Conservation (phyloP, 2,329 filamentous ascomycete genomes). For the Colletotrichum caudatum region DNA sequence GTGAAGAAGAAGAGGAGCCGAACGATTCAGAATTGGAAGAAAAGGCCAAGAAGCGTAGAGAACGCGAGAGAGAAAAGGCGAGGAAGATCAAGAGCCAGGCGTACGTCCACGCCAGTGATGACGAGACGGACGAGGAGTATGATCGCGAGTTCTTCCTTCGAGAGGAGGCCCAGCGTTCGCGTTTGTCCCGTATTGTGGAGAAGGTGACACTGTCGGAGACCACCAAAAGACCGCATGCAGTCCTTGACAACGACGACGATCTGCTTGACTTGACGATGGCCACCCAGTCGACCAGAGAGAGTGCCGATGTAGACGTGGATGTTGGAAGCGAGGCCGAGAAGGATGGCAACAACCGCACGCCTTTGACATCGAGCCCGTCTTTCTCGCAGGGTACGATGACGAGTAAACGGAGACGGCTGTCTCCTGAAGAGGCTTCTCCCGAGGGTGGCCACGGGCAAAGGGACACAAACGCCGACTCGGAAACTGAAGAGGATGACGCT, state of each 20-base stretch:
- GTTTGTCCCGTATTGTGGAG: slow-evolving; percentile 55
- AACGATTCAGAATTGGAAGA: slow-evolving; percentile 75
- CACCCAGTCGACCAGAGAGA: slow-evolving; percentile 37
- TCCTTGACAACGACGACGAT: slow-evolving; percentile 44
- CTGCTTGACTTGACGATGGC: slow-evolving; percentile 37
- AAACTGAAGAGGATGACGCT: slow-evolving; percentile 55
- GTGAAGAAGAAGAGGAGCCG: slow-evolving; percentile 58
- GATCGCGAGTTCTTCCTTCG: slow-evolving; percentile 79
- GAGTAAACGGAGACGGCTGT: slow-evolving; percentile 29
- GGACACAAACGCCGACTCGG: slow-evolving; percentile 42
- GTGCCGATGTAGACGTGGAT: slow-evolving; percentile 47
- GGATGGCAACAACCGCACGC: slow-evolving; percentile 12
- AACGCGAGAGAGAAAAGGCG: slow-evolving; percentile 81
- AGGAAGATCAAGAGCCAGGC: slow-evolving; percentile 86
- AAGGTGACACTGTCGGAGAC: slow-evolving; percentile 37
- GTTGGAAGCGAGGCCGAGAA: slow-evolving; percentile 39
- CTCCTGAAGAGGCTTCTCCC: slow-evolving; percentile 1
- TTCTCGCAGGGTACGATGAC: slow-evolving; percentile 31
- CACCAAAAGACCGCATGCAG: slow-evolving; percentile 48
- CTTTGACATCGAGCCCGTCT: slow-evolving; percentile 34
- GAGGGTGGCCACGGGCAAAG: slow-evolving; percentile 37
- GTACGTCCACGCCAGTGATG: slow-evolving; percentile 86
- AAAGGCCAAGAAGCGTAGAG: slow-evolving; percentile 70
- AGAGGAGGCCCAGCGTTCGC: slow-evolving; percentile 67
- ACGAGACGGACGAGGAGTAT: slow-evolving; percentile 86